A percentile compares a stretch with the other conserved stretches of the same genome.
Evolutionary conservation across 1,139 yeast species (phyloP).

Genomic region (Hansenula anomala): DNA sequence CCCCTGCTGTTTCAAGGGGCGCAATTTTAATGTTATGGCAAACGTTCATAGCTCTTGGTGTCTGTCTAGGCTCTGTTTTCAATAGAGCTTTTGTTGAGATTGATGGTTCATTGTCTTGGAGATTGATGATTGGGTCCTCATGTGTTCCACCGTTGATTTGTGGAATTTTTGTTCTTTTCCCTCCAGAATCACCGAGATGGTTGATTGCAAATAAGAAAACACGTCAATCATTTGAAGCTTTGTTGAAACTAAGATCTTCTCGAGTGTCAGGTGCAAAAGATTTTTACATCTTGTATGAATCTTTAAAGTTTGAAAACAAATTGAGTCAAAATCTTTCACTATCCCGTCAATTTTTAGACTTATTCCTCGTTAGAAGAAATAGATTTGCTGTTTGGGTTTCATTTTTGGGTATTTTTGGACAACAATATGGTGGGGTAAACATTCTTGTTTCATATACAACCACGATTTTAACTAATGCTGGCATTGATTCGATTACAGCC

Average conservation of each 20-base stretch:
- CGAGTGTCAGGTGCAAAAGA: constrained; percentile 44
- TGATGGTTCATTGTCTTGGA: constrained; percentile 26
- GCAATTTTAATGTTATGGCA: constrained; percentile 35
- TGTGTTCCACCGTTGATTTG: constrained; percentile 27
- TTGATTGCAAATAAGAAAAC: constrained; percentile 34
- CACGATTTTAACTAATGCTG: constrained; percentile 43
- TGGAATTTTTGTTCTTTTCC: constrained; percentile 16
- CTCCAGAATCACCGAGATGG: constrained; percentile 47
- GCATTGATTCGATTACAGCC: constrained; percentile 39
- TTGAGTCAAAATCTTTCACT: constrained; percentile 27
- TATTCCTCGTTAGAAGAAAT: constrained; percentile 45
- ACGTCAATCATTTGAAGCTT: constrained; percentile 30
- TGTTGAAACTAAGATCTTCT: constrained; percentile 31
- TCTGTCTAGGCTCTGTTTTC: constrained; percentile 33
- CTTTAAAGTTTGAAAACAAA: constrained; percentile 36
- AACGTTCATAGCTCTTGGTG: constrained; percentile 34
- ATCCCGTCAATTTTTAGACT: constrained; percentile 34
- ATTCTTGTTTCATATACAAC: constrained; percentile 52
- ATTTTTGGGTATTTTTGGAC: constrained; percentile 52
- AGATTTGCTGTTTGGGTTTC: constrained; percentile 52
- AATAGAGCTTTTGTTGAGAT: constrained; percentile 30
- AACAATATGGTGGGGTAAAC: constrained; percentile 56
- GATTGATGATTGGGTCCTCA: constrained; percentile 34
- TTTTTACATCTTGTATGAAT: constrained; percentile 39
- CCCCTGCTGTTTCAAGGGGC: constrained; percentile 48